Evolutionary conservation across 108 stramenopile species (phyloP), one percentile per base, ranked within the genome.

Genomic region (Conticribra weissflogii): DNA sequence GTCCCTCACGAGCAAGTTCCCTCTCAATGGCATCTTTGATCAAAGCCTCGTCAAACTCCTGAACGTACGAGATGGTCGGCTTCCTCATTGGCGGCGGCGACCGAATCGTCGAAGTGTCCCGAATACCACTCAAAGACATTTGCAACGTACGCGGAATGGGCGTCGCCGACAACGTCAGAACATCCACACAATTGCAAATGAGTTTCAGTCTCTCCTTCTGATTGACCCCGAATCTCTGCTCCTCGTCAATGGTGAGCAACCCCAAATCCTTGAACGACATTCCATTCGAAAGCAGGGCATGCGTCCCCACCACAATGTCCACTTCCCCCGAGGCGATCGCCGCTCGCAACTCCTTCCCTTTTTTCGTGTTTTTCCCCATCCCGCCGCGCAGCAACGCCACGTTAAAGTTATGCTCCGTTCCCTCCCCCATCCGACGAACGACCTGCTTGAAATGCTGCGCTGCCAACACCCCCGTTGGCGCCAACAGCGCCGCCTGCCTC

Each of bases 211-310:
- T 81, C 65, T 97, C 98, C 83, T 97, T 97, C 68, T 98, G 98
- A 52, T 90, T 86, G 18, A 98, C 98, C 18, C 98, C 98, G 82
- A 98, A 97, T 23, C 97, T 83, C 71, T 98, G 98, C 76, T 98
- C 98, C 74, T 98, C 98, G 57, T 98, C 98, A 41, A 98, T 87
- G 0, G 91, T 95, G 3, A 97, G 68, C n/a, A 98, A 70, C 21
- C 95, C 95, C 22, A 98, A 81, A 76, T 96, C 85, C 22, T 91
- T 73, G 76, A 91, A 98, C 46, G 68, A 63, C 61, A 96, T 68
- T 27, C 86, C 86, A 44, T 85, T 87, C 19, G 81, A 74, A 12
- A 97, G 61, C 18, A 98, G 63, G 14, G 98, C 90, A 71, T 97
- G 97, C 18, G 98, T 98, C 21, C 98, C 98, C 48, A 98, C 86